These are phyloP conservation scores for Phytophthora capsici DNA, from an alignment of 352 stramenopile species.

Conservation along the genomic window DNA sequence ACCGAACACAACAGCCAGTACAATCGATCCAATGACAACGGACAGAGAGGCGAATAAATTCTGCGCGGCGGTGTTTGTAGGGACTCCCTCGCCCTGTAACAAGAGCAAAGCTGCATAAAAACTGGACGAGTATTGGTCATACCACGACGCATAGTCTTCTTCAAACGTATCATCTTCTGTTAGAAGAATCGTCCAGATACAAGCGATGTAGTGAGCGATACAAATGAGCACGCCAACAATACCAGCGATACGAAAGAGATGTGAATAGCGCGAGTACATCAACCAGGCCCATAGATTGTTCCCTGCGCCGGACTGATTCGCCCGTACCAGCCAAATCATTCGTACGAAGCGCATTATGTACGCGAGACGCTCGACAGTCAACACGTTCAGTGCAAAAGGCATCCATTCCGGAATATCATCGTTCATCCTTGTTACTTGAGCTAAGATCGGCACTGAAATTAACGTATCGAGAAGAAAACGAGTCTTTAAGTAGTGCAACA, in stretches of 20 bases:
- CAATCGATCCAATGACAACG: constrained; percentile 56
- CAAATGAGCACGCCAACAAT: constrained; percentile 48
- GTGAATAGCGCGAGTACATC: constrained; percentile 49
- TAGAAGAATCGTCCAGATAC: constrained; percentile 42
- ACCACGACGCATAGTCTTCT: background rate
- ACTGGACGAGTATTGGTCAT: constrained; percentile 35
- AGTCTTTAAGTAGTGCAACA: constrained; percentile 30
- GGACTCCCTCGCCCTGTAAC: constrained; percentile 61
- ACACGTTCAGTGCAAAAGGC: constrained; percentile 1
- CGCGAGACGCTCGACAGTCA: constrained; percentile 28
- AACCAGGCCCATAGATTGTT: constrained; percentile 44
- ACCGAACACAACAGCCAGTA: constrained; percentile 69
- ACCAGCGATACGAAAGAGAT: constrained; percentile 46
- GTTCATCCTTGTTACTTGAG: background rate
- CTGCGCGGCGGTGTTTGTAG: constrained; percentile 29
- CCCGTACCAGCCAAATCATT: constrained; percentile 29
- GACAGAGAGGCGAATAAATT: constrained; percentile 51
- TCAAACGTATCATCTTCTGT: background rate
- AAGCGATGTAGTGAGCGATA: constrained; percentile 59
- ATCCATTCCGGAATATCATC: constrained; percentile 1
- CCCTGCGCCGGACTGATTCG: constrained; percentile 16
- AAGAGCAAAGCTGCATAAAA: constrained; percentile 61
- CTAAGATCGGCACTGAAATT: constrained; percentile 13
- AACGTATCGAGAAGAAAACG: constrained; percentile 34
- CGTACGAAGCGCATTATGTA: constrained; percentile 37